A percentile compares a stretch with the other conserved stretches of the same genome.
Conservation (phyloP, 192 early-diverging fungal genomes). For the Endogone sp. region DNA sequence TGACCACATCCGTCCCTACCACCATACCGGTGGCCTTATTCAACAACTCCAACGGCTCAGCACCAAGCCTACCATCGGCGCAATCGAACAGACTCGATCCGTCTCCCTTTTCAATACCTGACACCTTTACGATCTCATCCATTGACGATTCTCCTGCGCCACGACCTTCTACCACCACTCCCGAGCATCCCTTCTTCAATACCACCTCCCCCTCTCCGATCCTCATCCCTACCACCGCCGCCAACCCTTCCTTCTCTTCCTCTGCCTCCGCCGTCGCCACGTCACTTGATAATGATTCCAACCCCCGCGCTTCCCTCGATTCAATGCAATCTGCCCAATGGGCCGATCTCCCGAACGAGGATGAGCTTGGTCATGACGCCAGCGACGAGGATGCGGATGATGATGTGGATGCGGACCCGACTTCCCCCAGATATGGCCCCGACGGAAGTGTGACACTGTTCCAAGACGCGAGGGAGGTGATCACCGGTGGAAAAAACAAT, state of each 20-base stretch:
- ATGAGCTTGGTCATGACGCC: background rate
- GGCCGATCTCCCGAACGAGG: background rate
- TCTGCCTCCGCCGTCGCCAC: too few species aligned
- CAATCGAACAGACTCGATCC: background rate
- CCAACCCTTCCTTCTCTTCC: too few species aligned
- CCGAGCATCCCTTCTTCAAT: background rate
- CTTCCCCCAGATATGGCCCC: background rate
- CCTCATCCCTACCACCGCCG: background rate
- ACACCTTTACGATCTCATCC: too few species aligned
- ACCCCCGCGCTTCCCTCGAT: background rate
- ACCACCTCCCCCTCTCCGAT: background rate
- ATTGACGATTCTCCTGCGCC: too few species aligned
- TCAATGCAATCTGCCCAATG: background rate
- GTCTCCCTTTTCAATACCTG: too few species aligned
- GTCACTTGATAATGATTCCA: background rate
- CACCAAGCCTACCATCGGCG: background rate
- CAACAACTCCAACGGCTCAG: background rate
- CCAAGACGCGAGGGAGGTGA: background rate
- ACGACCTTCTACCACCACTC: too few species aligned
- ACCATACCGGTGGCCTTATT: too few species aligned
- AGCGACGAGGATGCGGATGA: background rate
- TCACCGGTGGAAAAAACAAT: background rate
- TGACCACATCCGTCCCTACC: background rate
- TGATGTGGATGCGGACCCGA: background rate
- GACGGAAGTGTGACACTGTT: too few species aligned